Base-by-base conservation (phyloP, 345 rosid species). In the Eucalyptus brandiana region DNA sequence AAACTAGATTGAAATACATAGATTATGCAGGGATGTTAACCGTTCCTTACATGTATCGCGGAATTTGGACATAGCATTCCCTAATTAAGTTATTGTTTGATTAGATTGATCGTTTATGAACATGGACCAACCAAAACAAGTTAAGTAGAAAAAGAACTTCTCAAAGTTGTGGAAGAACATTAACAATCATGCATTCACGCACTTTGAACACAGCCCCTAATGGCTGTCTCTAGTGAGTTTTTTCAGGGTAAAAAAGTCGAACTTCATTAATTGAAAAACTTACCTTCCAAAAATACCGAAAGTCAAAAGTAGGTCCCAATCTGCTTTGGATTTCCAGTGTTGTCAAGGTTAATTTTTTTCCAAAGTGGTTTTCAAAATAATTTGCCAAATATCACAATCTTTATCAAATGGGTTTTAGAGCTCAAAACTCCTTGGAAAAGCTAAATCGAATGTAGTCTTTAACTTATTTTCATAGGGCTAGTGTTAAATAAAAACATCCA, bases 221-320 rank as follows among this genome's bases (percentile, higher is more conserved):
- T n/a, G 72, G 34, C 18, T 7, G 34, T 62, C 72, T 62, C 60
- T 54, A 54, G 26, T 54, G 60, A 54, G 26, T 19, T 21, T 54
- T 54, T 54, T 4, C 8, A 16, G 0, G 26, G 9, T 21, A 23
- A 54, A 54, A 53, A 54, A 54, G 26, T 21, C 58, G 8, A 54
- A 54, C 26, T 54, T 54, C 5, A 54, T 54, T 54, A 8, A 54
- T 54, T 54, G 58, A 54, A 54, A 54, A 54, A 21, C 26, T 3
- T 54, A 23, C 26, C 60, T 54, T 54, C 26, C 60, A 9, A 21
- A 53, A 54, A 21, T 54, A 9, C 11, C 12, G 0, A 21, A 54
- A 21, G 26, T 23, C 5, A 0, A 19, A 21, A 23, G 60, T 5
- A 54, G n/a, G n/a, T n/a, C n/a, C n/a, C n/a, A n/a, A n/a, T n/a